A percentile compares a stretch with the other conserved stretches of the same genome.
Evolutionary conservation across 2,329 filamentous ascomycete species (phyloP).

Genomic region (Didymella pinodella): DNA sequence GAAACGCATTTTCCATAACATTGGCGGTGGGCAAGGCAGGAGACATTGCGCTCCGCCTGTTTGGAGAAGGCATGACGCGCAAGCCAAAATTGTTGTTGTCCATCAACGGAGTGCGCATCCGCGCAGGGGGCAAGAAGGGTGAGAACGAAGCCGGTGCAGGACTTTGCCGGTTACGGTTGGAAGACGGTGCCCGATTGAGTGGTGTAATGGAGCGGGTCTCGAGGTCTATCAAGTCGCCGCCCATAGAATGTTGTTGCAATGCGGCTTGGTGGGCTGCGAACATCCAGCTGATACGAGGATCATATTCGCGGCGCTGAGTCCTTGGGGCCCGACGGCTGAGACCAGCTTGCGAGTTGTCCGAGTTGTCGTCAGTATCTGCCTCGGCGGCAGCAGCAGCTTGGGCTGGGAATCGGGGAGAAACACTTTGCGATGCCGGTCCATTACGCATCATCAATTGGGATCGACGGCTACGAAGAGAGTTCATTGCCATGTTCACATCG

Average conservation of each 20-base stretch:
- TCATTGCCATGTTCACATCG: constrained; percentile 49
- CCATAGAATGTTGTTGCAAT: constrained; percentile 46
- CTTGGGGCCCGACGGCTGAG: constrained; percentile 33
- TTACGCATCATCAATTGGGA: constrained; percentile 49
- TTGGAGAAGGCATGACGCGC: constrained; percentile 43
- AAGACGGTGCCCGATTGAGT: constrained; percentile 49
- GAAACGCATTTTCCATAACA: constrained; percentile 23
- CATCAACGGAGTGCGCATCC: constrained; percentile 48
- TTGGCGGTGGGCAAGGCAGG: constrained; percentile 30
- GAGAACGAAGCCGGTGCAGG: constrained; percentile 47
- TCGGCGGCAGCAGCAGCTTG: constrained; percentile 40
- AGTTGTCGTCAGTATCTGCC: constrained; percentile 50
- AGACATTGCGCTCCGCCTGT: constrained; percentile 37
- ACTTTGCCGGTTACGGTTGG: constrained; percentile 50
- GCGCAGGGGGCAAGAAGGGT: constrained; percentile 45
- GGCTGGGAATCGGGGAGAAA: constrained; percentile 36
- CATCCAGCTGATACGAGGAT: constrained; percentile 53
- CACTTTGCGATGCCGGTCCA: constrained; percentile 33
- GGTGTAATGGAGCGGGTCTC: constrained; percentile 51
- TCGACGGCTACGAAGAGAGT: constrained; percentile 44
- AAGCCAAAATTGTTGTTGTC: constrained; percentile 37
- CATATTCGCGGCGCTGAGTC: constrained; percentile 46
- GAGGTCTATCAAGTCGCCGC: constrained; percentile 45
- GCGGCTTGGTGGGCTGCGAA: constrained; percentile 53
- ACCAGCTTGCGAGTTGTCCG: constrained; percentile 49